Evolutionary conservation across 192 early-diverging fungal species (phyloP).

Genomic region (Umbelopsis isabellina): DNA sequence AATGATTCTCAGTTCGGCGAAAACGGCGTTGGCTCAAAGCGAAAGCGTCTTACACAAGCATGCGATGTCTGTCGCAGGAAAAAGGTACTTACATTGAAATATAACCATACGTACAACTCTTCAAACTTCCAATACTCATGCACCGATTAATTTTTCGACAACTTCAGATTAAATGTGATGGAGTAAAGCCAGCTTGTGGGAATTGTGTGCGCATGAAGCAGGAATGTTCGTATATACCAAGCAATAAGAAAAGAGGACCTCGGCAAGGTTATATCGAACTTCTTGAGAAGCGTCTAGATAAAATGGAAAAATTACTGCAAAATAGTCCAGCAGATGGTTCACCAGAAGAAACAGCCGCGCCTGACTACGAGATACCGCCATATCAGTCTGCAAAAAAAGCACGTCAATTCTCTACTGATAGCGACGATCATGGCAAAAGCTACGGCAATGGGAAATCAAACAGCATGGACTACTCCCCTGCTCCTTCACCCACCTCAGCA

Average conservation of each 20-base stretch:
- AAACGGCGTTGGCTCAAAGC: constrained; percentile 40
- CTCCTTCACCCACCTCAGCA: not conserved
- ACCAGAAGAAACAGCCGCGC: not conserved
- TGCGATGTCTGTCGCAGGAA: constrained; percentile 76
- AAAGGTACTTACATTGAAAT: constrained; percentile 46
- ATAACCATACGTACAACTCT: not conserved
- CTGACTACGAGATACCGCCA: not conserved
- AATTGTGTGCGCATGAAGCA: constrained; percentile 73
- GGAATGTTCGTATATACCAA: constrained; percentile 81
- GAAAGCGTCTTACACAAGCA: constrained; percentile 70
- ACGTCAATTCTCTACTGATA: constrained; percentile 22
- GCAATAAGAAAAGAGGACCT: constrained; percentile 88
- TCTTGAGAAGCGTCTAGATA: constrained; percentile 73
- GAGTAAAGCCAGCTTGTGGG: constrained; percentile 75
- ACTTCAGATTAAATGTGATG: constrained; percentile 78
- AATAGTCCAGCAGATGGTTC: not conserved
- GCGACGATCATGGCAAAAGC: constrained; percentile 16
- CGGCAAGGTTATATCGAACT: constrained; percentile 80
- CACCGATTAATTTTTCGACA: not conserved
- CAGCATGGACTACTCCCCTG: not conserved
- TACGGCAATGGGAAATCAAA: not conserved
- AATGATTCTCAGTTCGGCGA: constrained; percentile 7
- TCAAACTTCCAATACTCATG: not conserved
- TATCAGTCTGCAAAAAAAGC: constrained; percentile 25
- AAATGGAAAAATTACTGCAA: constrained; percentile 77